phyloP scores from a whole-genome alignment of 2,329 filamentous ascomycete genomes.

The Neofusicoccum cordaticola region DNA sequence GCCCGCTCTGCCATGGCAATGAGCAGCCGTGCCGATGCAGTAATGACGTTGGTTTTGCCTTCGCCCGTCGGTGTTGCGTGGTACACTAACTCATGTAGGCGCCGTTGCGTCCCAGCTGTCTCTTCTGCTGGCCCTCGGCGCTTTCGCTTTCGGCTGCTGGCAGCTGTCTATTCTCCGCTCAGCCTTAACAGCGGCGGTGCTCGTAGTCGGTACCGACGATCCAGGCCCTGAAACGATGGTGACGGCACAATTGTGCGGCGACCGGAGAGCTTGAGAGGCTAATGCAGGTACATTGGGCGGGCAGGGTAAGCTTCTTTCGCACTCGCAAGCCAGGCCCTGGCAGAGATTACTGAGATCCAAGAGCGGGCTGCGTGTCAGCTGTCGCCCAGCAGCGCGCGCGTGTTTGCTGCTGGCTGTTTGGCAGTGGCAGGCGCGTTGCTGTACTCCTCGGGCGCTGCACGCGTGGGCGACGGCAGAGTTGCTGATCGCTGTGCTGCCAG shows the following conservation, averaged over 20 bases:
- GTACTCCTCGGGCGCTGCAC: too few species aligned
- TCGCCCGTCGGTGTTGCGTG: not conserved
- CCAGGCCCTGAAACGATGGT: constrained; percentile 12
- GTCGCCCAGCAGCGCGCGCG: not conserved
- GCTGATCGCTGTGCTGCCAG: not conserved
- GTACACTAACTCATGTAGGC: not conserved
- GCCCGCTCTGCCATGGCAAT: too few species aligned
- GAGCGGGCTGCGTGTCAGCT: not conserved
- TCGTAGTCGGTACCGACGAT: not conserved
- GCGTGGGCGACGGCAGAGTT: not conserved
- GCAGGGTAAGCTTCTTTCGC: not conserved
- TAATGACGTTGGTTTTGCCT: not conserved
- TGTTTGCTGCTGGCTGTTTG: not conserved
- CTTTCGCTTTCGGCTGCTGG: not conserved
- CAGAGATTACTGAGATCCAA: not conserved
- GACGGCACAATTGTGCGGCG: not conserved
- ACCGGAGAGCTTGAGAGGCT: not conserved
- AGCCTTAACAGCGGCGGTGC: not conserved
- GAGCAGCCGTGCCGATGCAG: not conserved
- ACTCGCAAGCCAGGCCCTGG: not conserved
- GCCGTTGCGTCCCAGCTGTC: not conserved
- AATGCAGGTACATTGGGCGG: constrained; percentile 5
- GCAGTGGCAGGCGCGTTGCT: not conserved
- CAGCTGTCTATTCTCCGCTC: not conserved
- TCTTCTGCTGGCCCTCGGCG: not conserved